A percentile compares a stretch with the other conserved stretches of the same genome.
Evolutionary conservation across 495 filamentous ascomycete species (phyloP).

Genomic region (Penicillium fimorum): DNA sequence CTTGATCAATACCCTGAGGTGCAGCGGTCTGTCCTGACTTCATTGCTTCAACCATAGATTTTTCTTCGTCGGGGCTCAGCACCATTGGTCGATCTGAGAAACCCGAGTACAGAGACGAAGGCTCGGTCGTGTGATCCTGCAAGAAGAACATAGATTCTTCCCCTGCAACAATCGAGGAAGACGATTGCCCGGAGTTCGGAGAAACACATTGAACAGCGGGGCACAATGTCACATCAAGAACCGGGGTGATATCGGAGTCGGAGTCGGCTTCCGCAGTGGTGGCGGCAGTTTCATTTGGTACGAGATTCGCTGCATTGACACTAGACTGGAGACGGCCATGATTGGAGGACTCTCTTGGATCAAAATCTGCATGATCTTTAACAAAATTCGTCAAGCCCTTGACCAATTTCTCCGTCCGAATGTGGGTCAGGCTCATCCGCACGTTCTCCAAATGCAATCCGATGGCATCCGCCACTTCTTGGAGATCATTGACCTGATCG

Average conservation of each 20-base stretch:
- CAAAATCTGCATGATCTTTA: conserved; percentile 30
- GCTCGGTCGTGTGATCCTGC: conserved; percentile 8
- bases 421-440: conserved; percentile 27
- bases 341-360: conserved; percentile 12
- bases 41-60: conserved; percentile 11
- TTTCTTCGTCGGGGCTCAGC: conserved; percentile 15
- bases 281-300: not conserved
- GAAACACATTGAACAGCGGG: no score
- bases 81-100: conserved; percentile 10
- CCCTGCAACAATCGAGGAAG: conserved; percentile 7
- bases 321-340: not conserved
- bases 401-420: conserved; percentile 30
- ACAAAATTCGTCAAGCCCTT: conserved; percentile 35
- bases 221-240: not conserved
- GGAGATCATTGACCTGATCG: conserved; percentile 26
- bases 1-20: not conserved
- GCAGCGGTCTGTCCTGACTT: not conserved
- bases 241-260: not conserved
- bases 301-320: not conserved
- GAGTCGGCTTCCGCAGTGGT: not conserved
- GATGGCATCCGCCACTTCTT: conserved; percentile 35
- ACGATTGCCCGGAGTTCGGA: not conserved
- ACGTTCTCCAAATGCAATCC: conserved; percentile 35
- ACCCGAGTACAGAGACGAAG: conserved; percentile 9
- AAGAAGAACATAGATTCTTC: conserved; percentile 10